Evolutionary conservation across 228 moss, liverwort and hornwort genomes (phyloP).

Genomic region (Sphagnum magellanicum): DNA sequence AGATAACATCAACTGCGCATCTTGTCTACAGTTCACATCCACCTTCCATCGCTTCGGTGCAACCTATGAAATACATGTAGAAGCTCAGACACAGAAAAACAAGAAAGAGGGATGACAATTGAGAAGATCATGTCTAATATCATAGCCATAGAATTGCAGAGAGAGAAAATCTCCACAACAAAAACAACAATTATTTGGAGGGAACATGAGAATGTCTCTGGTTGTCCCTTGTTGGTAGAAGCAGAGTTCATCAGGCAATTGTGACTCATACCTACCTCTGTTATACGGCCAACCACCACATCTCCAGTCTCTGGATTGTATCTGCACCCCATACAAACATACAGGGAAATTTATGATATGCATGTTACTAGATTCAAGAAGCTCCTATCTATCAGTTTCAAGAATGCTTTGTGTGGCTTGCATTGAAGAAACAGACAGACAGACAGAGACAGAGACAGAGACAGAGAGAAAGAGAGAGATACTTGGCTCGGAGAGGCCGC

Average conservation of each 20-base stretch:
- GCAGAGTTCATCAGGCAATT: no score
- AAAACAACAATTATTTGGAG: background rate
- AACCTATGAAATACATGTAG: conserved; percentile 32
- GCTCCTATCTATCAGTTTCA: background rate
- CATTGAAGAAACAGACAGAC: no score
- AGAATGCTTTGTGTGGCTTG: no score
- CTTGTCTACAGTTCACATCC: conserved; percentile 94
- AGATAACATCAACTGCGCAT: conserved; percentile 86
- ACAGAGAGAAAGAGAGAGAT: conserved; percentile 1
- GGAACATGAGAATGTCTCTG: no score
- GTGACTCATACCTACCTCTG: conserved; percentile 50
- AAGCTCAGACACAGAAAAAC: background rate
- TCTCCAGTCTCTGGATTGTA: conserved; percentile 96
- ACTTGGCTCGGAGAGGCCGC: conserved; percentile 94
- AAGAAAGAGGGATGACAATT: background rate
- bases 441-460: no score
- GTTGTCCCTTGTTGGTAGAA: no score
- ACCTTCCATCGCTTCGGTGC: conserved; percentile 96
- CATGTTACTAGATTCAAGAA: background rate
- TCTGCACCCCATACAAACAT: conserved; percentile 24
- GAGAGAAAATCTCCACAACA: background rate
- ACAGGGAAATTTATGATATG: background rate
- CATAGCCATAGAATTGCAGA: no score
- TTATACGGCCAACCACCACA: conserved; percentile 94
- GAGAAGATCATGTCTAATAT: background rate